Evolutionary conservation across 2,329 filamentous ascomycete species (phyloP), one percentile per base, ranked within the genome.

Genomic region (Fusarium irregulare): DNA sequence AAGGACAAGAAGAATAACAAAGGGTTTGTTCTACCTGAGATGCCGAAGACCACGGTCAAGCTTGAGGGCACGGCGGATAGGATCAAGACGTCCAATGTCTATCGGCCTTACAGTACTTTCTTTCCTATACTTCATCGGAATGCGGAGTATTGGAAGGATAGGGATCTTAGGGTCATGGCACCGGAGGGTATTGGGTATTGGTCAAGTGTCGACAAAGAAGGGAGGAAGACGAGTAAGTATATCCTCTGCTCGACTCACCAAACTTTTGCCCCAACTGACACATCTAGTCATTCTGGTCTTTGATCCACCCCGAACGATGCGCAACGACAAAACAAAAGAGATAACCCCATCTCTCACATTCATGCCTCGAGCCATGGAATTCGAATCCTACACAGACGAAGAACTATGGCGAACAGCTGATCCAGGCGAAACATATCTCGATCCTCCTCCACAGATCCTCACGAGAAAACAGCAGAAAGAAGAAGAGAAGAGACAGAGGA

Each of bases 311-410:
- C 66, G 75, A 21, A 61, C 44, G 10, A 77, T 77, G 72, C 64
- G 57, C 13, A 50, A 76, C 23, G 60, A 67, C 12, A 68, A 61
- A 32, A 76, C 75, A 1, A 64, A 59, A 14, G 45, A 65, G 18
- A 30, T 12, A 6, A 64, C 51, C 3, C 61, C 60, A 9, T 74
- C 76, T 6, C 58, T 77, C 4, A 77, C 74, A 6, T 77, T 76
- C 23, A 76, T 77, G 74, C 76, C 76, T 7, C 60, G 76, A 23
- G 73, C 74, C 1, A 66, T 75, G 68, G 76, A 77, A 37, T 60
- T 76, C 13, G 75, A 76, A 49, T 74, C 74, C 2, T 77, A 73
- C n/a, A 67, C 75, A 2, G 71, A 76, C 1, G 76, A 77, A 4
- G 75, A 76, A 20, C 62, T 74, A 12, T 76, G 73, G 75, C 68